These are phyloP conservation scores for Aspergillus taichungensis DNA, from an alignment of 495 filamentous ascomycete genomes.

Conservation along the genomic window DNA sequence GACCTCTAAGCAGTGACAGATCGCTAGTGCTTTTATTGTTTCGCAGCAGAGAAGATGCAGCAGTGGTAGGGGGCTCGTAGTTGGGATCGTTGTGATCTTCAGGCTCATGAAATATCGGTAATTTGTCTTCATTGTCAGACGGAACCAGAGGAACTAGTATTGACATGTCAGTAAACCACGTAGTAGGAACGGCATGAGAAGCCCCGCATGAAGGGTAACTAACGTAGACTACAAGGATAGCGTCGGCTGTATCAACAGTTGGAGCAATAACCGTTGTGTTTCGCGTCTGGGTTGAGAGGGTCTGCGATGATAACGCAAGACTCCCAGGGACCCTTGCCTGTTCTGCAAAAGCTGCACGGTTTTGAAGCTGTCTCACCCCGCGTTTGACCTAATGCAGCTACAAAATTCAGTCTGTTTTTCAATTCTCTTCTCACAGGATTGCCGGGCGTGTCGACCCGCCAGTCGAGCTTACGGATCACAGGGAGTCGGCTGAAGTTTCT, in stretches of 20 bases:
- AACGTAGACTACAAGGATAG: not conserved
- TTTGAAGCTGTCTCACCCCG: not conserved
- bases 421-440: conserved; percentile 1
- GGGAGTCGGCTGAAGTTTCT: not conserved
- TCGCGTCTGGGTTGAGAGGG: not conserved
- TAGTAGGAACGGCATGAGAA: too few species aligned
- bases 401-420: not conserved
- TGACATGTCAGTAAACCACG: too few species aligned
- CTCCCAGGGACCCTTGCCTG: not conserved
- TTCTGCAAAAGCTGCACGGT: conserved; percentile 1
- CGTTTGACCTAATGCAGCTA: conserved; percentile 6
- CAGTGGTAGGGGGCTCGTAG: too few species aligned
- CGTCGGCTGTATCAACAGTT: conserved; percentile 6
- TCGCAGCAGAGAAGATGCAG: too few species aligned
- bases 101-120: too few species aligned
- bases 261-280: conserved; percentile 1
- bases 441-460: not conserved
- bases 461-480: conserved; percentile 4
- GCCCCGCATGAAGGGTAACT: too few species aligned
- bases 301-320: conserved; percentile 3
- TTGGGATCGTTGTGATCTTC: too few species aligned
- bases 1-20: too few species aligned
- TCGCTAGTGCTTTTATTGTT: too few species aligned
- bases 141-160: too few species aligned
- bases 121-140: too few species aligned